phyloP scores from a whole-genome alignment of 305 asterid species.

The Stenogyne calaminthoides region DNA sequence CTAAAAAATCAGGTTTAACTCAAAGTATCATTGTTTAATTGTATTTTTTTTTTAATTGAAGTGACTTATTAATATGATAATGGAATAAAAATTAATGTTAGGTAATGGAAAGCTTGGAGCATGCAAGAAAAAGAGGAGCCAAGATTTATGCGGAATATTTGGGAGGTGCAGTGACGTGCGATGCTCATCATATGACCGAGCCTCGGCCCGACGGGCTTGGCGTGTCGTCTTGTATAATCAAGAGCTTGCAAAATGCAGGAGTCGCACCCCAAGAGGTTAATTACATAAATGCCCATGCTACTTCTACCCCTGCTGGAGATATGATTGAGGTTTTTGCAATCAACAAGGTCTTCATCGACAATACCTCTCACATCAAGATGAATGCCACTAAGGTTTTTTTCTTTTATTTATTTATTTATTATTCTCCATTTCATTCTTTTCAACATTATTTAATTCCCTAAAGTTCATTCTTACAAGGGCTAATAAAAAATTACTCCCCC shows the following conservation, averaged over 20 bases:
- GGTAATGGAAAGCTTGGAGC: not conserved
- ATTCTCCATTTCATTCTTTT: not conserved
- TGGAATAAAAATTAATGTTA: not conserved
- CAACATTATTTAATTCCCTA: not conserved
- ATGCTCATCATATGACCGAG: not conserved
- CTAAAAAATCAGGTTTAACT: too few species aligned
- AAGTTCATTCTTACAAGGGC: too few species aligned
- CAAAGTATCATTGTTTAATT: too few species aligned
- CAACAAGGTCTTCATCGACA: not conserved
- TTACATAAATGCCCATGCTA: not conserved
- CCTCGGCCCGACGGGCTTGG: not conserved
- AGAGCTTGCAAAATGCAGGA: not conserved
- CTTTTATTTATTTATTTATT: too few species aligned
- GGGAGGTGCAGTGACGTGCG: not conserved
- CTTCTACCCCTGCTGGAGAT: constrained; percentile 2
- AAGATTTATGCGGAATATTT: not conserved
- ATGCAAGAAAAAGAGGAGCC: not conserved
- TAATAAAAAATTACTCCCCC: too few species aligned
- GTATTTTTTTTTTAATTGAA: too few species aligned
- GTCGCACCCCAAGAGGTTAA: not conserved
- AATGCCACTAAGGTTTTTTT: constrained; percentile 1
- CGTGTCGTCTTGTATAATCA: not conserved
- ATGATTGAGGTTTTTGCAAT: not conserved
- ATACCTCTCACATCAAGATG: not conserved
- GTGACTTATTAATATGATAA: too few species aligned